Conservation (phyloP, 495 filamentous ascomycete genomes). For the Tuber aestivum region DNA sequence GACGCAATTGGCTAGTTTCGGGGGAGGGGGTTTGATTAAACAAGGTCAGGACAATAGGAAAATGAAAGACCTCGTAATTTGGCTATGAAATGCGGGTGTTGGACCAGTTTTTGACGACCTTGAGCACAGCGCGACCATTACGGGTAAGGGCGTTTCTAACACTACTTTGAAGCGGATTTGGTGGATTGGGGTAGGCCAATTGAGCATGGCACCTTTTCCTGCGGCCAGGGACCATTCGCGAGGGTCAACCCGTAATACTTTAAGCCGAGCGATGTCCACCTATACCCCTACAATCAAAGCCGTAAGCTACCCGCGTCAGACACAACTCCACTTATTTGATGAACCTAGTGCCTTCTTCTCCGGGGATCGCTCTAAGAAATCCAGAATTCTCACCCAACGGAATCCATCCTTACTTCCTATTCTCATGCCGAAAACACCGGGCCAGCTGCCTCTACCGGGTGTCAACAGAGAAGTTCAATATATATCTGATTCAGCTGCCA, state of each 20-base stretch:
- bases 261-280: constrained; percentile 31
- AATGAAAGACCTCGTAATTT: no score
- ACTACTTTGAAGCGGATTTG: neutral
- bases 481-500: neutral
- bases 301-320: constrained; percentile 19
- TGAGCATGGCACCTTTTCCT: no score
- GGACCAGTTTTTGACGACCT: constrained; percentile 3
- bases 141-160: neutral
- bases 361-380: no score
- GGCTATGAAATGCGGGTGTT: neutral
- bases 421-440: constrained; percentile 24
- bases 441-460: neutral
- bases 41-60: no score
- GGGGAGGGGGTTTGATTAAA: no score
- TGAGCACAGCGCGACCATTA: neutral
- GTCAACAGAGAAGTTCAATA: constrained; percentile 5
- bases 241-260: no score
- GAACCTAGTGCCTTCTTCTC: neutral
- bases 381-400: neutral
- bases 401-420: constrained; percentile 30
- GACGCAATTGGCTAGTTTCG: no score
- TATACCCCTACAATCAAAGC: constrained; percentile 37
- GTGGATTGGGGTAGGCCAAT: no score
- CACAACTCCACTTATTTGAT: neutral
- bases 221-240: no score